Evolutionary conservation across 768 basidiomycete species (phyloP), one percentile per base, ranked within the genome.

Genomic region (Auriscalpium vulgare): DNA sequence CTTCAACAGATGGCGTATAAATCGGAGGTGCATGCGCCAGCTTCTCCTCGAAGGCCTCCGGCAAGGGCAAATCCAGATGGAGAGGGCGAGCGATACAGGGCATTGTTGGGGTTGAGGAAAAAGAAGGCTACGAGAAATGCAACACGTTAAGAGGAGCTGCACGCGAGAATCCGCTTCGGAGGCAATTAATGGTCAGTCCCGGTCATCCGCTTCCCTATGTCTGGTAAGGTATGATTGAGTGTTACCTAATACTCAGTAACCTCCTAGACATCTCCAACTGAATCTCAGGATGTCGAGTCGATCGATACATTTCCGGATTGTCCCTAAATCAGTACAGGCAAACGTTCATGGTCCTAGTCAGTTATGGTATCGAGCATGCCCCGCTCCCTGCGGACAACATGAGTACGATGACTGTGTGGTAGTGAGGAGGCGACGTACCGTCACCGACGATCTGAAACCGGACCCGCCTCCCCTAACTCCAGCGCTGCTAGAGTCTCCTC

Each of bases 401-500:
- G 29, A 29, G 29, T 29, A 29, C 29, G 1, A 7, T 29, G 29
- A 1, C 29, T 29, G 29, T 29, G 4, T 5, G 4, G 29, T 7
- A 29, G 29, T 29, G 29, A 29, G 29, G 4, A 5, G 4, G 29
- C 23, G 4, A 46, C 16, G 13, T 11, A 38, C 35, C 19, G 21
- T 37, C 44, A 34, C 43, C 38, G 40, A 8, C 34, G 35, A 52
- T 47, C 23, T 37, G 8, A 51, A 46, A 34, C 45, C 14, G 38
- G 34, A 4, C 46, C 45, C n/a, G 47, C 19, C 16, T 40, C 43
- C 0, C 63, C 63, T 5, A 69, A 68, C 56, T 73, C 71, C 58
- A 72, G 61, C 50, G 65, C 72, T 43, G 76, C 70, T 65, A 86
- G 69, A 8, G 83, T 80, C 60, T 82, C 79, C 65, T 84, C 84